Base-by-base conservation (phyloP, 441 rosid species). In the Erysimum pusillum region DNA sequence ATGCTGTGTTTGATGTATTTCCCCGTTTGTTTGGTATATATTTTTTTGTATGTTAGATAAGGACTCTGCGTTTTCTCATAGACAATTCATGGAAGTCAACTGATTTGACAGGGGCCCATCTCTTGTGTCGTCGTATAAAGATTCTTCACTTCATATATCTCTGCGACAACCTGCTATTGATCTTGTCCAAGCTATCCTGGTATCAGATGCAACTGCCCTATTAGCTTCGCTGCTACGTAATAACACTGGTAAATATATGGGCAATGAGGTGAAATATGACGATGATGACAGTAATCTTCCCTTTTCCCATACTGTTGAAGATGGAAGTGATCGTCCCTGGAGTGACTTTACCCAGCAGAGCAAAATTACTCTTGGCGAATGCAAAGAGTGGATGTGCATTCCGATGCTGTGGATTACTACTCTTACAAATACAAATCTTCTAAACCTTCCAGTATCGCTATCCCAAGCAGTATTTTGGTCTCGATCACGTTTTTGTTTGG, bases 401-500 rank as follows among this genome's bases (percentile, higher is more conserved):
- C 99, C 99, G 58, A 91, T 92, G 98, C 67, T 94, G 77, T 96
- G 99, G 99, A 82, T 89, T 79, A 90, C 90, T 84, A 92, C 86
- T 85, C 81, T 96, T 62, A 87, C 88, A 80, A 90, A 89, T 80
- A 78, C 82, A 67, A 91, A 88, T 81, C 91, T 88, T 22, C 77
- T 81, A 44, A 74, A 84, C 68, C 83, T 96, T 74, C 98, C 98
- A 18, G 76, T 84, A 71, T 88, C 97, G 69, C 86, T 96, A 82
- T 89, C 86, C 70, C 92, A 94, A 82, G 94, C 97, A 83, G 96
- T 96, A 60, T 88, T 96, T 70, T 96, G 99, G 99, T 92, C 95
- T 77, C 87, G 97, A 60, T 85, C 98, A 79, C 95, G 77, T 65
- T 86, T 96, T 78, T 84, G 89, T 77, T 81, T 96, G 81, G 83